phyloP scores from a whole-genome alignment of 2,329 filamentous ascomycete species.

The Cercospora sesami region DNA sequence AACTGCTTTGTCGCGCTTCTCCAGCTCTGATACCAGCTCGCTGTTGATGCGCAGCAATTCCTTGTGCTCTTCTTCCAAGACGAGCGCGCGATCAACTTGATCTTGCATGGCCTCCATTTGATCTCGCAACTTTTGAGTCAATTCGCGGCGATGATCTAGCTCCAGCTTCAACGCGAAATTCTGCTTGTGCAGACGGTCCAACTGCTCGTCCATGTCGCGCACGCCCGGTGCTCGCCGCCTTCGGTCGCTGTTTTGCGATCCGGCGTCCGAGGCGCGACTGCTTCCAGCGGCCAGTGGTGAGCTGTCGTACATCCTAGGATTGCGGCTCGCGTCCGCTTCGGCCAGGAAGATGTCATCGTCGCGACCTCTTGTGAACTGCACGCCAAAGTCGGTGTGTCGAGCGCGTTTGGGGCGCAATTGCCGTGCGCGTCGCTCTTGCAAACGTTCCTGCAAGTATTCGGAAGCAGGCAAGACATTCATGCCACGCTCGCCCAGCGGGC shows the following conservation, averaged over 20 bases:
- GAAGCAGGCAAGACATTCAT: slow-evolving; percentile 35
- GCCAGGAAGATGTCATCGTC: slow-evolving; percentile 42
- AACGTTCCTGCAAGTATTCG: slow-evolving; percentile 39
- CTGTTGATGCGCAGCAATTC: slow-evolving; percentile 61
- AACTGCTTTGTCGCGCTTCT: slow-evolving; percentile 68
- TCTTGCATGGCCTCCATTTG: slow-evolving; percentile 57
- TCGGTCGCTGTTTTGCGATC: slow-evolving; percentile 21
- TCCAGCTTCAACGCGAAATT: slow-evolving; percentile 77
- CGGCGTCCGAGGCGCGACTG: slow-evolving; percentile 22
- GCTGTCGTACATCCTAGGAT: slow-evolving; percentile 33
- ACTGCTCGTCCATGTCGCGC: slow-evolving; percentile 68
- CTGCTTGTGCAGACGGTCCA: slow-evolving; percentile 70
- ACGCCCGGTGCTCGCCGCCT: slow-evolving; percentile 52
- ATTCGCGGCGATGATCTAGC: slow-evolving; percentile 67
- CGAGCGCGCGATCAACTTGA: slow-evolving; percentile 47
- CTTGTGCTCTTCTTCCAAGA: slow-evolving; percentile 42
- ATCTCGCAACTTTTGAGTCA: slow-evolving; percentile 61
- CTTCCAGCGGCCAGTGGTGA: slow-evolving; percentile 30
- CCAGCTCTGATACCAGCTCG: slow-evolving; percentile 59
- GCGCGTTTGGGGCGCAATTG: slow-evolving; percentile 36
- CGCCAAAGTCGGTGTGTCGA: slow-evolving; percentile 40
- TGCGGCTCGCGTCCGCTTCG: slow-evolving; percentile 33
- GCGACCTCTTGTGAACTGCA: slow-evolving; percentile 25
- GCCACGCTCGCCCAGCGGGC: slow-evolving; percentile 21
- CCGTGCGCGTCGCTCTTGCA: slow-evolving; percentile 38